A percentile compares a stretch with the other conserved stretches of the same genome.
These are phyloP conservation scores for Sugiyamaella boreocaroliniensis DNA, from an alignment of 805 yeast genomes.

Conservation along the genomic window DNA sequence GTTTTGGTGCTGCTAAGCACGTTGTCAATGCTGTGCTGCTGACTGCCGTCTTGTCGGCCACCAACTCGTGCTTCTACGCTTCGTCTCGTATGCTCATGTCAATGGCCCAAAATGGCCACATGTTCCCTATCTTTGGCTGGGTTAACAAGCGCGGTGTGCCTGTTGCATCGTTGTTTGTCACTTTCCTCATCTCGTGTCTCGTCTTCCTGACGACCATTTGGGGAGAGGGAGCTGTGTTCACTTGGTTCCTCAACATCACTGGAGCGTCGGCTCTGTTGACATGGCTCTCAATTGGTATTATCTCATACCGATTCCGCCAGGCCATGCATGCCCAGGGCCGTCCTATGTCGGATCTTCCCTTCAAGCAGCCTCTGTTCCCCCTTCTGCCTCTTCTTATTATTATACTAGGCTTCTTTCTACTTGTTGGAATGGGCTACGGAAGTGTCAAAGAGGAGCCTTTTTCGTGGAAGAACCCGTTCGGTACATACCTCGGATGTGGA, in stretches of 20 bases:
- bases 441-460: slow-evolving; percentile 19
- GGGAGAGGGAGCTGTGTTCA: slow-evolving; percentile 49
- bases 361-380: slow-evolving; percentile 45
- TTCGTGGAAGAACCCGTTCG: slow-evolving; percentile 39
- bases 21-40: slow-evolving; percentile 53
- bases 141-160: slow-evolving; percentile 55
- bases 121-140: slow-evolving; percentile 45
- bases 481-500: slow-evolving; percentile 40
- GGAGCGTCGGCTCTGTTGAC: slow-evolving; percentile 59
- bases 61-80: slow-evolving; percentile 57
- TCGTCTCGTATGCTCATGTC: slow-evolving; percentile 57
- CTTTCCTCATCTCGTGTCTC: slow-evolving; percentile 51
- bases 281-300: slow-evolving; percentile 52
- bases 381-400: slow-evolving; percentile 44
- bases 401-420: slow-evolving; percentile 52
- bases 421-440: slow-evolving; percentile 38
- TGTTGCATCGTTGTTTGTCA: slow-evolving; percentile 44
- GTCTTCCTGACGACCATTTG: slow-evolving; percentile 60
- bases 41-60: slow-evolving; percentile 56
- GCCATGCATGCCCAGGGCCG: slow-evolving; percentile 53
- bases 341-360: slow-evolving; percentile 46
- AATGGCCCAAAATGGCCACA: slow-evolving; percentile 51
- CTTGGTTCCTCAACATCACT: slow-evolving; percentile 57
- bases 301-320: slow-evolving; percentile 52
- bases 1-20: slow-evolving; percentile 39